Evolutionary conservation across 129 eudicot species (phyloP), one percentile per base, ranked within the genome.

Genomic region (Heracleum sosnowskyi): DNA sequence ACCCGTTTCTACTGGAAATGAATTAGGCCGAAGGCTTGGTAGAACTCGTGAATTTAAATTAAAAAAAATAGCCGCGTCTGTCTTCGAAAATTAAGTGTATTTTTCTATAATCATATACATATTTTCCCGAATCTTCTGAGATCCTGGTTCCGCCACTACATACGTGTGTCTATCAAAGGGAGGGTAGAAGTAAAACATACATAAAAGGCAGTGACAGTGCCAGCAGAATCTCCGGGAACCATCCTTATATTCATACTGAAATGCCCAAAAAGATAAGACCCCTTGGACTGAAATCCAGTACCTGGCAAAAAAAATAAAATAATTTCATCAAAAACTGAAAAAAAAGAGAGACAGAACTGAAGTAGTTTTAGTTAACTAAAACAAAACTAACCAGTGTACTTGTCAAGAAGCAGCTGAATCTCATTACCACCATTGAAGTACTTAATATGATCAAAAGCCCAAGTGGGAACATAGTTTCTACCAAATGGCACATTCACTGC

Each of bases 361-460:
- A 42, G 15, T 10, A 42, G 45, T 39, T 3, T 39, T n/a, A n/a
- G 7, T 1, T 9, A 1, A 41, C 45, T 13, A 5, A 13, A 69
- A 17, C 11, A 7, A 2, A 12, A 31, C 64, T 64, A 70, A 57
- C 98, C 98, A 29, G 98, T 91, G 82, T 85, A 83, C 10, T 91
- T 93, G 81, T 93, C 98, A 15, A 93, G 87, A 45, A n/a, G 26
- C 72, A 93, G 86, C 84, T 93, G 93, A 80, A 93, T 89, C 85
- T 93, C 91, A 36, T 87, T 77, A 70, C 97, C 98, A 3, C 98
- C 97, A 79, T 91, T 91, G 88, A 77, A 82, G 82, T 91, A 91
- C 85, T 93, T 93, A 80, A 93, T 91, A 49, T 93, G 98, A 79
- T 93, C 98, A 70, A 93, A 93, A 11, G 98, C 96, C 98, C 98